Conservation (phyloP, 495 filamentous ascomycete species). For the Cairneyella variabilis region DNA sequence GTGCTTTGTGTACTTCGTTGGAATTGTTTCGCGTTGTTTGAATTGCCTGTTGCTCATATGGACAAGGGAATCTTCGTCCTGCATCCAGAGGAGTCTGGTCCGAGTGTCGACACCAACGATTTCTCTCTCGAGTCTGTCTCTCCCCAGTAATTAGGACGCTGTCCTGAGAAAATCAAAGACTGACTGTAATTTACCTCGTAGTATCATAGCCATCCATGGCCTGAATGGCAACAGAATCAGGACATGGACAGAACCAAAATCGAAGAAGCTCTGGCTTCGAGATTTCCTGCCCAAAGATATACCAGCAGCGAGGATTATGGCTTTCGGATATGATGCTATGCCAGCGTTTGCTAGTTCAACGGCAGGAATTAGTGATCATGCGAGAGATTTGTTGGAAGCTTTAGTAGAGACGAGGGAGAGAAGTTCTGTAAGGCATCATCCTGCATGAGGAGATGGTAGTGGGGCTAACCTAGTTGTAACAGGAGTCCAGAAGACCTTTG, state of each 20-base stretch:
- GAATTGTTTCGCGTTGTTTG: too few relatives aligned
- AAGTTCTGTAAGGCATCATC: background rate
- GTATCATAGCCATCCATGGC: constrained; percentile 31
- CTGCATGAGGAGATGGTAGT: background rate
- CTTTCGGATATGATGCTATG: constrained; percentile 28
- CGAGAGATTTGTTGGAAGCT: constrained; percentile 5
- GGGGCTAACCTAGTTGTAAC: background rate
- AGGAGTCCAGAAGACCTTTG: constrained; percentile 30
- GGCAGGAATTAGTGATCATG: constrained; percentile 11
- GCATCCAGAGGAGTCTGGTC: too few relatives aligned
- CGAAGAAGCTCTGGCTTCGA: constrained; percentile 23
- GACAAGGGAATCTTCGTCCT: too few relatives aligned
- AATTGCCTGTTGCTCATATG: too few relatives aligned
- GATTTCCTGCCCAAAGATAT: constrained; percentile 27
- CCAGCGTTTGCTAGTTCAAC: constrained; percentile 16
- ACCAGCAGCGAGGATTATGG: constrained; percentile 20
- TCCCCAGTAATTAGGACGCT: too few relatives aligned
- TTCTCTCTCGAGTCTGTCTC: too few relatives aligned
- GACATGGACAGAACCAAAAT: constrained; percentile 26
- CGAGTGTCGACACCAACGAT: too few relatives aligned
- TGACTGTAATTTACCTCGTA: too few relatives aligned
- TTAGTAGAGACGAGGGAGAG: constrained; percentile 3
- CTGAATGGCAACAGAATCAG: constrained; percentile 22
- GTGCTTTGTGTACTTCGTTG: too few relatives aligned
- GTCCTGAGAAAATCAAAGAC: too few relatives aligned